Percentiles rank a stretch among this genome's conserved stretches.
Evolutionary conservation across 352 stramenopile genomes (phyloP).

Genomic region (Pythium dissotocum): DNA sequence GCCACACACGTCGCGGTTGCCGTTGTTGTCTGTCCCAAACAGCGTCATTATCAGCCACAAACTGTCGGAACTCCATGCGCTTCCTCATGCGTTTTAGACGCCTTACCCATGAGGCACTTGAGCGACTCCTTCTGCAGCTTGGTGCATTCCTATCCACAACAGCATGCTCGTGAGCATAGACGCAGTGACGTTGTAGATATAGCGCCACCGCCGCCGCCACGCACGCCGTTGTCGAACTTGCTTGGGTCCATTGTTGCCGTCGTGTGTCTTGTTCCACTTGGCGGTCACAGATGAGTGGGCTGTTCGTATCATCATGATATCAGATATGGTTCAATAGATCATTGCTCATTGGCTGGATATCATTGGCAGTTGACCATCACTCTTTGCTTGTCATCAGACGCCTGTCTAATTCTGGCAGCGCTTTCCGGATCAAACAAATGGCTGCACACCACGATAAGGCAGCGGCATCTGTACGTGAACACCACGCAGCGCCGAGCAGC

Average conservation of each 20-base stretch:
- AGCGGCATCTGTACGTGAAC: not conserved
- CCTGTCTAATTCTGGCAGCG: not conserved
- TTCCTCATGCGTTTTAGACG: not conserved
- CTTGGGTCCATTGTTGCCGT: conserved; percentile 13
- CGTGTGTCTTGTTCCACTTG: not conserved
- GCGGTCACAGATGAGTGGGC: not conserved
- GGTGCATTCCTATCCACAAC: conserved; percentile 52
- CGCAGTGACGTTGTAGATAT: not conserved
- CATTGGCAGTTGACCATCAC: conserved; percentile 4
- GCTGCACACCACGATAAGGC: not conserved
- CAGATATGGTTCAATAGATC: not conserved
- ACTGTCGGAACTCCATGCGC: conserved; percentile 1
- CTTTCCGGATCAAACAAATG: not conserved
- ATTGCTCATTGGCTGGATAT: not conserved
- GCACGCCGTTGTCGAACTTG: conserved; percentile 29
- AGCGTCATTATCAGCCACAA: not conserved
- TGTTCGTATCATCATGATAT: not conserved
- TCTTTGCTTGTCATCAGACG: conserved; percentile 12
- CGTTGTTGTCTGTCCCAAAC: conserved; percentile 43
- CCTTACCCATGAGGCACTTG: conserved; percentile 59
- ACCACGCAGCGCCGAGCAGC: not conserved
- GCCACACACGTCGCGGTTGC: conserved; percentile 44
- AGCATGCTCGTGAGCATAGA: not conserved
- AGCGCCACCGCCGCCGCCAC: not conserved
- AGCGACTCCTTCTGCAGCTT: conserved; percentile 72